Evolutionary conservation across 2,329 filamentous ascomycete species (phyloP), one percentile per base, ranked within the genome.

Genomic region (Fusarium domesticum): DNA sequence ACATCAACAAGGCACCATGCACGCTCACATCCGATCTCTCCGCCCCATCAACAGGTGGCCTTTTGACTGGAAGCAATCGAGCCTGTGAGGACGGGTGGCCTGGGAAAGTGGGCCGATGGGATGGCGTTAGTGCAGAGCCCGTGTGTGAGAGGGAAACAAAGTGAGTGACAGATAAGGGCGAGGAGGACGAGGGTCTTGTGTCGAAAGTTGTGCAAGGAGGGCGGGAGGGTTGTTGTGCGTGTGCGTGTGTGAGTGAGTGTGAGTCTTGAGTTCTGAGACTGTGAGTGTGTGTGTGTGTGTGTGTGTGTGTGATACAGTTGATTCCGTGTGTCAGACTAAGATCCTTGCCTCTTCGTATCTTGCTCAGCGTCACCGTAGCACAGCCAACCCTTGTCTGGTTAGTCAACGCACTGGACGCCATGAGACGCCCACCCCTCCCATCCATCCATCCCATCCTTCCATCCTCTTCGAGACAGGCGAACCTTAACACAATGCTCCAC

Each of bases 271-370:
- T n/a, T n/a, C n/a, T n/a, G n/a, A n/a, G n/a, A n/a, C n/a, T n/a
- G n/a, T n/a, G n/a, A n/a, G n/a, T n/a, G n/a, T n/a, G n/a, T n/a
- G 42, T 42, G 42, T 6, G 46, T 45, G 51, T 40, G 45, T 47
- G 54, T 54, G 20, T 23, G 20, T 23, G 20, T 23, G 20, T 10
- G 20, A 6, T 23, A 10, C 20, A 23, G 6, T 70, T 66, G 70
- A 68, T 66, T 69, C 46, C 62, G 65, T 73, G 72, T 73, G 72
- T 75, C 71, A 75, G 71, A 73, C 67, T 51, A 51, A 63, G 70
- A 31, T 68, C 67, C 70, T 67, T 69, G 67, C 64, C 64, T 58
- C 66, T 49, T 72, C 70, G 72, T 72, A 73, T 73, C 72, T 74
- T 73, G 67, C 70, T 63, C 68, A 66, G 68, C 70, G 66, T 71